These are phyloP conservation scores for Forsythia viridissima DNA, from an alignment of 257 asterid genomes.

Conservation along the genomic window DNA sequence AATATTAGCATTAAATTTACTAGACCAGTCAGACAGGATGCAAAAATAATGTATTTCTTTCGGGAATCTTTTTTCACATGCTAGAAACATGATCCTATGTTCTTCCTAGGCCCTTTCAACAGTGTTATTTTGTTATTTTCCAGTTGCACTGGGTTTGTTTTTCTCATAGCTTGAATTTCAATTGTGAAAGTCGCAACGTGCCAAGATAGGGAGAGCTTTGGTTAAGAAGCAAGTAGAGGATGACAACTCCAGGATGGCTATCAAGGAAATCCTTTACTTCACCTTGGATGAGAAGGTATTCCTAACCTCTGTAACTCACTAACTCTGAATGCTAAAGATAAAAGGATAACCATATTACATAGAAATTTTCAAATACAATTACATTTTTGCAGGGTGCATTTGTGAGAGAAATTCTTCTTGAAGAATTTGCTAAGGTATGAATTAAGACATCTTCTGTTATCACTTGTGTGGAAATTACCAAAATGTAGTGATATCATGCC, in stretches of 20 bases:
- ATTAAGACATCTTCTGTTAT: slow-evolving; percentile 3
- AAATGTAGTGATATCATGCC: neutral
- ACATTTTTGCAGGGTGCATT: slow-evolving; percentile 70
- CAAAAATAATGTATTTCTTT: neutral
- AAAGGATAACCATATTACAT: slow-evolving; percentile 4
- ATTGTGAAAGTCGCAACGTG: slow-evolving; percentile 77
- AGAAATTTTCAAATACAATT: slow-evolving; percentile 10
- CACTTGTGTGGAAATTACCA: slow-evolving; percentile 5
- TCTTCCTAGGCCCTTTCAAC: neutral
- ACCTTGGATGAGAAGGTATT: slow-evolving; percentile 79
- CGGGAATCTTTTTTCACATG: neutral
- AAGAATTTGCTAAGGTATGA: slow-evolving; percentile 82
- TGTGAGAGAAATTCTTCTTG: slow-evolving; percentile 77
- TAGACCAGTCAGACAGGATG: neutral
- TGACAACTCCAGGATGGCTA: slow-evolving; percentile 45
- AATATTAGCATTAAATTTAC: slow-evolving; percentile 5
- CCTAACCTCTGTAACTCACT: slow-evolving; percentile 6
- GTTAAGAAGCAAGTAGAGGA: slow-evolving; percentile 49
- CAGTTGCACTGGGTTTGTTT: slow-evolving; percentile 13
- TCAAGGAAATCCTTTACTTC: slow-evolving; percentile 70
- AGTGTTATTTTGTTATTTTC: slow-evolving; percentile 9
- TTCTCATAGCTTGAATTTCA: slow-evolving; percentile 26
- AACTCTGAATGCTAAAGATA: neutral
- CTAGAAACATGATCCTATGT: neutral
- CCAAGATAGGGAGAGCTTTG: slow-evolving; percentile 61